phyloP scores from a whole-genome alignment of 345 rosid genomes.

The Jatropha curcas region DNA sequence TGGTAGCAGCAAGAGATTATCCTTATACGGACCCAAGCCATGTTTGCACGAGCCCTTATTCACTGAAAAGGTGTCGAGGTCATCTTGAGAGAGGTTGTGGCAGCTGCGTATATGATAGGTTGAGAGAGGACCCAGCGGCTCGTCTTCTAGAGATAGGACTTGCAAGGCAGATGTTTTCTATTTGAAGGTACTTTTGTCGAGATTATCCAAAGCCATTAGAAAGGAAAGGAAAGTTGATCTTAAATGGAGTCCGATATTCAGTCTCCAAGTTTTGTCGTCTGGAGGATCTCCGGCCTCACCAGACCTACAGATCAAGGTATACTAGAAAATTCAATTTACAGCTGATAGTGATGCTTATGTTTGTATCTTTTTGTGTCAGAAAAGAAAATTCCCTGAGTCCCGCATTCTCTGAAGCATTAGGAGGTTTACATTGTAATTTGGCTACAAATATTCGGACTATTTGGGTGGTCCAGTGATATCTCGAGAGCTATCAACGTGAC shows the following conservation, averaged over 20 bases:
- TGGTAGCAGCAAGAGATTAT: conserved; percentile 82
- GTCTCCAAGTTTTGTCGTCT: conserved; percentile 56
- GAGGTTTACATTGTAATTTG: too few relatives aligned
- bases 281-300: conserved; percentile 72
- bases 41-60: too few relatives aligned
- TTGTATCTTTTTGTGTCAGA: too few relatives aligned
- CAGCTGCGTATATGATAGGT: conserved; percentile 54
- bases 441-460: too few relatives aligned
- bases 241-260: conserved; percentile 51
- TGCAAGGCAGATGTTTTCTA: conserved; percentile 81
- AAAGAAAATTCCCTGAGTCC: too few relatives aligned
- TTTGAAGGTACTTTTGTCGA: conserved; percentile 81
- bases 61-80: conserved; percentile 59
- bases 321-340: conserved; percentile 74
- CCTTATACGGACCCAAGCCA: too few relatives aligned
- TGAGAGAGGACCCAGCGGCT: conserved; percentile 80
- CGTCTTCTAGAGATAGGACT: conserved; percentile 59
- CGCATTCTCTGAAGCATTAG: too few relatives aligned
- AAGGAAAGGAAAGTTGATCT: conserved; percentile 55
- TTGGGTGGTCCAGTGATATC: too few relatives aligned
- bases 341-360: conserved; percentile 47
- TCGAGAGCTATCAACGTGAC: too few relatives aligned
- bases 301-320: conserved; percentile 56
- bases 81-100: conserved; percentile 56
- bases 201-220: conserved; percentile 47